phyloP scores from a whole-genome alignment of 306 rosid genomes.

The Castanea sativa region DNA sequence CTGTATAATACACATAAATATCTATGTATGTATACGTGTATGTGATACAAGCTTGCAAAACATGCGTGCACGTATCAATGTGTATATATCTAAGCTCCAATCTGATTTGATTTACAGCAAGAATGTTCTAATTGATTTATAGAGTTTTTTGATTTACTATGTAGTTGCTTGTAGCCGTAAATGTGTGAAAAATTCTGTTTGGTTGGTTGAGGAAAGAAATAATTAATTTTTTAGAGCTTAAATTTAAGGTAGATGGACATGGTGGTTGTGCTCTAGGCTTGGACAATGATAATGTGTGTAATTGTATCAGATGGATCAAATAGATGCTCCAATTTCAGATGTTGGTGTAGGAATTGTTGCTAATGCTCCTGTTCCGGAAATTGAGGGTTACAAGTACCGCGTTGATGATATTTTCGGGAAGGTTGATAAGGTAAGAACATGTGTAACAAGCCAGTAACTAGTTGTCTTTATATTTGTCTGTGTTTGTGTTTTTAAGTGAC shows the following conservation, averaged over 20 bases:
- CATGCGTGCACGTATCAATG: not conserved
- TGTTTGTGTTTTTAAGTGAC: not conserved
- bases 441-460: not conserved
- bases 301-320: constrained; percentile 36
- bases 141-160: too few species aligned
- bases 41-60: not conserved
- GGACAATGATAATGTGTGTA: not conserved
- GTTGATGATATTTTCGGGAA: constrained; percentile 48
- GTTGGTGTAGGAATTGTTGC: constrained; percentile 16
- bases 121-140: not conserved
- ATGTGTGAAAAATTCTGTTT: not conserved
- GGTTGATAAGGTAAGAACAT: constrained; percentile 56
- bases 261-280: not conserved
- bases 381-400: constrained; percentile 44
- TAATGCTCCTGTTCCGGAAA: constrained; percentile 25
- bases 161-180: not conserved
- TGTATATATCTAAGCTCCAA: not conserved
- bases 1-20: too few species aligned
- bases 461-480: not conserved
- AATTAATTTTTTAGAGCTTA: not conserved
- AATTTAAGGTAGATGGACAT: too few species aligned
- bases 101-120: not conserved
- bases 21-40: not conserved
- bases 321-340: constrained; percentile 34
- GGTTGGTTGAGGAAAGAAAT: not conserved